A percentile compares a stretch with the other conserved stretches of the same genome.
Evolutionary conservation across 495 filamentous ascomycete species (phyloP).

Genomic region (Tuber aestivum): DNA sequence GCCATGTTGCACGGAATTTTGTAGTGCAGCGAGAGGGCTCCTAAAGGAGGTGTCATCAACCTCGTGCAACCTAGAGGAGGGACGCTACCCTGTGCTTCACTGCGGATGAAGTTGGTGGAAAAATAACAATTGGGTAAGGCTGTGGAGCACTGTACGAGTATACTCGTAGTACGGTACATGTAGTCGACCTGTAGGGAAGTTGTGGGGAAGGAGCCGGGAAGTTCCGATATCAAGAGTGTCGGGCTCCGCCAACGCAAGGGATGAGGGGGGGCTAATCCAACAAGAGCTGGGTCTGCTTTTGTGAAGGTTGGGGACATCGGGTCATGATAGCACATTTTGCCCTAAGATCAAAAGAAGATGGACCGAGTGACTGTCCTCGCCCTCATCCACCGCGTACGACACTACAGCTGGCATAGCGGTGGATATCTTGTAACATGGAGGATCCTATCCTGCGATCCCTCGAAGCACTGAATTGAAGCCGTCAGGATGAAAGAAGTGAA

Average conservation of each 20-base stretch:
- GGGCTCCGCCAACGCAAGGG: background rate
- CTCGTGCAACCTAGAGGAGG: background rate
- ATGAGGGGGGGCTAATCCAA: background rate
- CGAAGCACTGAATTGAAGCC: background rate
- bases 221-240: slow-evolving; percentile 19
- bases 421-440: background rate
- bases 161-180: no score
- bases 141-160: no score
- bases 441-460: background rate
- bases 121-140: background rate
- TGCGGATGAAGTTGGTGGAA: background rate
- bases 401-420: background rate
- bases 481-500: background rate
- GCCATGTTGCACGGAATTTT: slow-evolving; percentile 1
- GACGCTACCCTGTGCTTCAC: background rate
- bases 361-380: background rate
- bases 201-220: slow-evolving; percentile 17
- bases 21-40: background rate
- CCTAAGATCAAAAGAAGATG: background rate
- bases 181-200: slow-evolving; percentile 1
- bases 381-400: background rate
- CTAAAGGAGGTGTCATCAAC: background rate
- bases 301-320: background rate
- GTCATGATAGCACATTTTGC: background rate
- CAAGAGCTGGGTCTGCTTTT: background rate